phyloP scores from a whole-genome alignment of 345 rosid species.

The Linum trigynum region DNA sequence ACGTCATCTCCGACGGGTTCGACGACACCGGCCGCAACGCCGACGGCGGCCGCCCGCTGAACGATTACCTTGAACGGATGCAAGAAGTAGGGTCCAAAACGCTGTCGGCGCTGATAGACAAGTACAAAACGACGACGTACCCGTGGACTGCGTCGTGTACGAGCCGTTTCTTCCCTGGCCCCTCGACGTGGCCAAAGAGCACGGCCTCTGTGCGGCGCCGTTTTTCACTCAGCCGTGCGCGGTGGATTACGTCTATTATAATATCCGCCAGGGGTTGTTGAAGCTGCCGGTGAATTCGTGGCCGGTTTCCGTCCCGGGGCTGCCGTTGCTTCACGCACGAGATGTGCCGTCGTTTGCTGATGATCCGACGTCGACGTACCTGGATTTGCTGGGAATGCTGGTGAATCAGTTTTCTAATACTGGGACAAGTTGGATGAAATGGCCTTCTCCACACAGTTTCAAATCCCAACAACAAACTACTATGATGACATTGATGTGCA shows the following conservation, averaged over 20 bases:
- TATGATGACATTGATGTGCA: too few species aligned
- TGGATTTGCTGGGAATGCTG: slow-evolving; percentile 11
- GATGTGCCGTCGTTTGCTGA: slow-evolving; percentile 17
- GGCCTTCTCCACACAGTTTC: too few species aligned
- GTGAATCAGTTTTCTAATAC: slow-evolving; percentile 16
- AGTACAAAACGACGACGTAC: slow-evolving; percentile 21
- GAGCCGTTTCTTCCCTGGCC: slow-evolving; percentile 75
- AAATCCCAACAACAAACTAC: too few species aligned
- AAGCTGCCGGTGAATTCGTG: neutral
- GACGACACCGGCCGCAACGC: slow-evolving; percentile 38
- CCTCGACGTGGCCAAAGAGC: slow-evolving; percentile 56
- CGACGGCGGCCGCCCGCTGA: slow-evolving; percentile 28
- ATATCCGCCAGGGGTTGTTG: neutral
- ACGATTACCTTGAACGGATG: slow-evolving; percentile 31
- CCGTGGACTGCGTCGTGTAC: slow-evolving; percentile 44
- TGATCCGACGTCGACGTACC: slow-evolving; percentile 6
- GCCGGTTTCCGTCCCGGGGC: slow-evolving; percentile 3
- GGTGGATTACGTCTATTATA: neutral
- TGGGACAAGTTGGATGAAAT: too few species aligned
- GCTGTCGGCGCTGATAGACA: slow-evolving; percentile 35
- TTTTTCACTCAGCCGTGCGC: slow-evolving; percentile 45
- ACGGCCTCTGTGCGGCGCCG: slow-evolving; percentile 42
- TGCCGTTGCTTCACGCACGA: slow-evolving; percentile 12
- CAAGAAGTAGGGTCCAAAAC: slow-evolving; percentile 40
- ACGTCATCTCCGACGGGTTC: slow-evolving; percentile 67